Evolutionary conservation across 2,329 filamentous ascomycete genomes (phyloP), one percentile per base, ranked within the genome.

Genomic region (Cercospora zeae-maydis): DNA sequence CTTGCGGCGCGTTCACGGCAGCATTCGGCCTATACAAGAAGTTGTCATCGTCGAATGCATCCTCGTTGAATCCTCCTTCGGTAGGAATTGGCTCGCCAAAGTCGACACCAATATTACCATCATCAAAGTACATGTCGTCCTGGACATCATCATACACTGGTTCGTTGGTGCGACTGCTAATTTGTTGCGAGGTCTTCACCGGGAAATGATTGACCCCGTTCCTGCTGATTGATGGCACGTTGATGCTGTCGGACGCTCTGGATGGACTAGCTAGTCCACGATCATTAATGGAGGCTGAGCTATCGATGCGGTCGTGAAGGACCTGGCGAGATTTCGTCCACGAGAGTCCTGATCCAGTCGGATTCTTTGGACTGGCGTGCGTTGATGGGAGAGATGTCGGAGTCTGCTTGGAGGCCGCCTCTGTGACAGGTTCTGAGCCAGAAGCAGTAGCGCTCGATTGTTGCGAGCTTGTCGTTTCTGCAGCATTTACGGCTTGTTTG

Each of bases 41-140:
- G 11, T 24, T 63, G 33, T 70, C 67, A 53, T 74, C 67, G 51
- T 75, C 73, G 77, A 79, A 8, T 75, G 78, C 27, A 70, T 69
- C 14, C 77, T 67, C 80, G 39, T 75, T 70, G 21, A 76, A 66
- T 14, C 47, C 45, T 9, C 45, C 47, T 14, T 21, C 45, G n/a
- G 57, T 39, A 4, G 57, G 47, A 11, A 59, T 42, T 6, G 47
- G 30, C 31, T 59, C 45, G 37, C 64, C 64, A 39, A 73, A 69
- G 45, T 74, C 73, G 27, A 69, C 58, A 37, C 72, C 72, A 37
- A 76, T 74, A 14, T 72, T 71, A 31, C 74, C 75, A 57, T 76
- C 75, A 47, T 76, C 74, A 36, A 75, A 77, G 58, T 77, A 77
- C 71, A 74, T 73, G 58, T 75, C 73, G 55, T 74, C 73, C 42